Evolutionary conservation across 805 yeast species (phyloP).

Genomic region (Kazachstania psychrophila): DNA sequence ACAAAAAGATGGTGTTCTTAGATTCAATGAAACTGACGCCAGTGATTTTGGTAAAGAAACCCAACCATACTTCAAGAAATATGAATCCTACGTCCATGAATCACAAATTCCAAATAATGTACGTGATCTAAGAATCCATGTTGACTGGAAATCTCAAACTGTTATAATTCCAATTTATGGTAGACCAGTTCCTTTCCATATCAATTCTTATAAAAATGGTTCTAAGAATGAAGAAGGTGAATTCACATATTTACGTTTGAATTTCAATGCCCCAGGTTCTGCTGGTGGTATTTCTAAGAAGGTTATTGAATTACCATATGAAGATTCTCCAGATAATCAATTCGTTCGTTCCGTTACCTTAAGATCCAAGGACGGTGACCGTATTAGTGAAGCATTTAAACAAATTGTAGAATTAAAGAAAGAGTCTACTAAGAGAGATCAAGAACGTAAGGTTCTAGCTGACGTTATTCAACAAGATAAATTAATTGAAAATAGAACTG

Average conservation of each 20-base stretch:
- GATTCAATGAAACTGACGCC: conserved; percentile 74
- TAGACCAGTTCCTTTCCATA: conserved; percentile 96
- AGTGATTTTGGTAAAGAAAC: conserved; percentile 40
- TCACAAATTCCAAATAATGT: conserved; percentile 81
- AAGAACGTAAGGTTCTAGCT: conserved; percentile 82
- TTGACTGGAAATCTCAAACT: conserved; percentile 81
- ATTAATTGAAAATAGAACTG: conserved; percentile 69
- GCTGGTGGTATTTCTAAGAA: conserved; percentile 59
- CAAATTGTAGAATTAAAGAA: conserved; percentile 88
- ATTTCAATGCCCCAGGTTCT: conserved; percentile 87
- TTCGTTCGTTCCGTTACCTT: conserved; percentile 81
- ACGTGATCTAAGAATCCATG: conserved; percentile 74
- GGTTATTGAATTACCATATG: conserved; percentile 80
- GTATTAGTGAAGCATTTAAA: conserved; percentile 83
- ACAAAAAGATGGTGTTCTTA: conserved; percentile 75
- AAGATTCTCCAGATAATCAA: conserved; percentile 75
- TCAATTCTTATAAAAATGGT: conserved; percentile 87
- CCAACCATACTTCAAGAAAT: conserved; percentile 67
- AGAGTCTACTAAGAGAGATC: conserved; percentile 81
- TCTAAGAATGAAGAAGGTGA: conserved; percentile 96
- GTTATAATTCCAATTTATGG: conserved; percentile 87
- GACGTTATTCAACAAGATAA: conserved; percentile 92
- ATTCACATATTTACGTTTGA: conserved; percentile 78
- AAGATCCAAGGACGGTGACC: conserved; percentile 81
- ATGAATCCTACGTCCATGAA: conserved; percentile 90